phyloP scores from a whole-genome alignment of 129 eudicot genomes.

The Erigeron canadensis region DNA sequence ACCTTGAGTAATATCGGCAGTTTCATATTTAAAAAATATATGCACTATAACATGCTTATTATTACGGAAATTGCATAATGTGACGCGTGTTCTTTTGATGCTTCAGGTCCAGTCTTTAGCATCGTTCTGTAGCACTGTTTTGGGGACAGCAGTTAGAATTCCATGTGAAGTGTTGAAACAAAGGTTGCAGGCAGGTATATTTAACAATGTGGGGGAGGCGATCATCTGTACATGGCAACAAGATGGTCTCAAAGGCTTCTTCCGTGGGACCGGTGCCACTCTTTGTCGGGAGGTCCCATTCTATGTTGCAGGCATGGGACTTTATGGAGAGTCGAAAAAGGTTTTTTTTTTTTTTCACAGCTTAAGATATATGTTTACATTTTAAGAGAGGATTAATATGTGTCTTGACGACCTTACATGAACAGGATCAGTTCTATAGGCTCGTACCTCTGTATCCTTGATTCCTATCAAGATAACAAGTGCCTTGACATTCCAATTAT shows the following conservation, averaged over 20 bases:
- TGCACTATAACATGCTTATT: background rate
- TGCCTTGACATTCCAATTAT: background rate
- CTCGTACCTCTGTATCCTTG: slow-evolving; percentile 85
- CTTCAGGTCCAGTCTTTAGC: slow-evolving; percentile 87
- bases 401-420: slow-evolving; percentile 84
- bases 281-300: slow-evolving; percentile 96
- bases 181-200: slow-evolving; percentile 91
- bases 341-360: slow-evolving; percentile 30
- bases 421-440: slow-evolving; percentile 91
- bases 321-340: slow-evolving; percentile 95
- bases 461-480: slow-evolving; percentile 61
- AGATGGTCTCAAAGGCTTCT: slow-evolving; percentile 92
- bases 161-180: slow-evolving; percentile 94
- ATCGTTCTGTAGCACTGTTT: slow-evolving; percentile 82
- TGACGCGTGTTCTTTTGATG: slow-evolving; percentile 8
- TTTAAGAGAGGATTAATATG: too few relatives aligned
- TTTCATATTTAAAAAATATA: background rate
- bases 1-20: background rate
- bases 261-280: slow-evolving; percentile 98
- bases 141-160: slow-evolving; percentile 90
- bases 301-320: slow-evolving; percentile 97
- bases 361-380: background rate
- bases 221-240: slow-evolving; percentile 84
- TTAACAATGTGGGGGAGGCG: slow-evolving; percentile 84
- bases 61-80: background rate